Evolutionary conservation across 768 basidiomycete genomes (phyloP).

Genomic region (Termitomyces sp.): DNA sequence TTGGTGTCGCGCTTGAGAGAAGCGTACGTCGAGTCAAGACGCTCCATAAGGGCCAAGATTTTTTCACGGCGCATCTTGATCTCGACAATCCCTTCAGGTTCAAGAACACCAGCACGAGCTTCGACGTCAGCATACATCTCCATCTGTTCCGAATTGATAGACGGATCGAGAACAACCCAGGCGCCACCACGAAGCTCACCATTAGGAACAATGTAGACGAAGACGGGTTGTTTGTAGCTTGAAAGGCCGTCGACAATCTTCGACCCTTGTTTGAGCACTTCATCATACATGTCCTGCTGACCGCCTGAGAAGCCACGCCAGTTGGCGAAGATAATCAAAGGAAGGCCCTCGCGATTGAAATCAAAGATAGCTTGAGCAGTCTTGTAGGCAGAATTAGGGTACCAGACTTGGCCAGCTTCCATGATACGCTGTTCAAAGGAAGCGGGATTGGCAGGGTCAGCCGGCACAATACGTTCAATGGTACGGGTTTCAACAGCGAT

Average conservation of each 20-base stretch:
- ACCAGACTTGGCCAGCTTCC: slow-evolving; percentile 99
- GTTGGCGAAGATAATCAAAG: slow-evolving; percentile 98
- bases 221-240: slow-evolving; percentile 94
- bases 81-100: slow-evolving; percentile 96
- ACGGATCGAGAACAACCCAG: slow-evolving; percentile 98
- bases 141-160: slow-evolving; percentile 96
- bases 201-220: slow-evolving; percentile 97
- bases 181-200: slow-evolving; percentile 98
- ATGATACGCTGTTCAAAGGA: slow-evolving; percentile 98
- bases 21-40: slow-evolving; percentile 82
- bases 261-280: slow-evolving; percentile 93
- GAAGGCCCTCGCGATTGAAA: slow-evolving; percentile 94
- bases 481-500: slow-evolving; percentile 98
- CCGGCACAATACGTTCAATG: slow-evolving; percentile 93
- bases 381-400: slow-evolving; percentile 99
- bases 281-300: slow-evolving; percentile 99
- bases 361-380: slow-evolving; percentile 99
- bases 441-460: slow-evolving; percentile 94
- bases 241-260: slow-evolving; percentile 99
- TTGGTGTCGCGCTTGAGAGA: slow-evolving; percentile 75
- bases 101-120: slow-evolving; percentile 91
- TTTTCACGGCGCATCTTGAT: slow-evolving; percentile 98
- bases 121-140: slow-evolving; percentile 99
- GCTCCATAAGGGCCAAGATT: slow-evolving; percentile 85
- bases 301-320: slow-evolving; percentile 99